These are phyloP conservation scores for Metarhizium guizhouense DNA, from an alignment of 2,329 filamentous ascomycete genomes.

Conservation along the genomic window DNA sequence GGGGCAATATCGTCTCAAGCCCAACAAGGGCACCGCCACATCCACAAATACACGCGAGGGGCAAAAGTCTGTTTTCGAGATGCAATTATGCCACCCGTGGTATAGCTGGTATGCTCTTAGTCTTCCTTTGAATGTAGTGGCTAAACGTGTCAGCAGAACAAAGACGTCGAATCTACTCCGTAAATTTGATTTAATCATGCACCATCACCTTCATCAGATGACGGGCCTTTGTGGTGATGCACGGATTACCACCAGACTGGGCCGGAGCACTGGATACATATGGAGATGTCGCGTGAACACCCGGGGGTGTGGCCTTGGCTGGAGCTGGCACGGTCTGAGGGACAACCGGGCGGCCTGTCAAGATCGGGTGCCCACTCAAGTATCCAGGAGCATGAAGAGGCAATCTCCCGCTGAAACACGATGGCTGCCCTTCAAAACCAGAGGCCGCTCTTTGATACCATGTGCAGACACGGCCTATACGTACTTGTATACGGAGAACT, in stretches of 20 bases:
- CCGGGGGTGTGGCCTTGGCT: not conserved
- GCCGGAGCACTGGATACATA: not conserved
- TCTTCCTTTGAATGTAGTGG: not conserved
- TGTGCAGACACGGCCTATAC: no score
- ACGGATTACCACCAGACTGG: not conserved
- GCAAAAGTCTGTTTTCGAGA: not conserved
- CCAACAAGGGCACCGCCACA: not conserved
- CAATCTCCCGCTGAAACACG: slow-evolving; percentile 20
- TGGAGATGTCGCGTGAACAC: no score
- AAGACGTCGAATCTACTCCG: not conserved
- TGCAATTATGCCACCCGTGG: no score
- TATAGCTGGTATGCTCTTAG: not conserved
- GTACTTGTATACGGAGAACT: no score
- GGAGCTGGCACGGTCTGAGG: slow-evolving; percentile 3
- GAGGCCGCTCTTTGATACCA: no score
- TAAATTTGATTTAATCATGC: not conserved
- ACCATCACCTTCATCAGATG: not conserved
- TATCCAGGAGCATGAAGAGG: slow-evolving; percentile 11
- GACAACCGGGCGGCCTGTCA: not conserved
- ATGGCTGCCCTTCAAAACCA: slow-evolving; percentile 6
- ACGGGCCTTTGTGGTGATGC: not conserved
- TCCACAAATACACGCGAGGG: not conserved
- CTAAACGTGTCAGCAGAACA: not conserved
- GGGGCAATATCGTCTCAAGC: not conserved
- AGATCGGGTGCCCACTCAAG: not conserved